phyloP scores from a whole-genome alignment of 352 stramenopile species.

The Phytophthora sp. region DNA sequence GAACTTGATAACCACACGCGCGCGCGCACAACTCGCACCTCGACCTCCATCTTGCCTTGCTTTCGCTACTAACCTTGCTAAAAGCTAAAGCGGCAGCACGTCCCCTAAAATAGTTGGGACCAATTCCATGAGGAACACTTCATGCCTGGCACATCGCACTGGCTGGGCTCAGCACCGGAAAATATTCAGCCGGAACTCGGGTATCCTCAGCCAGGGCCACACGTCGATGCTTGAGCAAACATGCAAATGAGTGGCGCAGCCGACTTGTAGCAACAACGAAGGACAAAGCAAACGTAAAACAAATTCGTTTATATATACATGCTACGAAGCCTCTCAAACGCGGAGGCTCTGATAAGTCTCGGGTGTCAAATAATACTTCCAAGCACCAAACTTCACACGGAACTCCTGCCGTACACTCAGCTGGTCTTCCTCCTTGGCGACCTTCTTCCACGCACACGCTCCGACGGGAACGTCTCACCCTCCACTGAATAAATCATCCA shows the following conservation, averaged over 20 bases:
- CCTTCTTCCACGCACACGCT: slow-evolving; percentile 30
- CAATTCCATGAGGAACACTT: background rate
- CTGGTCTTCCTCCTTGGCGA: slow-evolving; percentile 7
- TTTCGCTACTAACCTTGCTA: background rate
- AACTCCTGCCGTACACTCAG: slow-evolving; percentile 22
- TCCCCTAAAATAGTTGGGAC: slow-evolving; percentile 9
- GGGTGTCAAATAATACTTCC: slow-evolving; percentile 36
- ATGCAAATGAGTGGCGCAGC: no score
- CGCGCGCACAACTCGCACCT: slow-evolving; percentile 41
- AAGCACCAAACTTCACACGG: slow-evolving; percentile 31
- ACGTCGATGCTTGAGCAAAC: background rate
- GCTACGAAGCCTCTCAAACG: slow-evolving; percentile 11
- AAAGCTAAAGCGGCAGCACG: background rate
- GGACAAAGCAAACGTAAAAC: slow-evolving; percentile 5
- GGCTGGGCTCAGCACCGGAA: no score
- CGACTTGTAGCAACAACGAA: no score
- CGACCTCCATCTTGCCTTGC: slow-evolving; percentile 30
- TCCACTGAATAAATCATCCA: slow-evolving; percentile 50
- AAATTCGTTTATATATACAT: slow-evolving; percentile 35
- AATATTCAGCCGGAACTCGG: no score
- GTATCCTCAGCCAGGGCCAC: no score
- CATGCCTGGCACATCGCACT: no score
- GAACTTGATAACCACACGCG: slow-evolving; percentile 46
- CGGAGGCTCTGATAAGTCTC: slow-evolving; percentile 22
- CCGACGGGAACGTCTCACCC: slow-evolving; percentile 11